Evolutionary conservation across 2,329 filamentous ascomycete species (phyloP).

Genomic region (Lecanicillium sp.): DNA sequence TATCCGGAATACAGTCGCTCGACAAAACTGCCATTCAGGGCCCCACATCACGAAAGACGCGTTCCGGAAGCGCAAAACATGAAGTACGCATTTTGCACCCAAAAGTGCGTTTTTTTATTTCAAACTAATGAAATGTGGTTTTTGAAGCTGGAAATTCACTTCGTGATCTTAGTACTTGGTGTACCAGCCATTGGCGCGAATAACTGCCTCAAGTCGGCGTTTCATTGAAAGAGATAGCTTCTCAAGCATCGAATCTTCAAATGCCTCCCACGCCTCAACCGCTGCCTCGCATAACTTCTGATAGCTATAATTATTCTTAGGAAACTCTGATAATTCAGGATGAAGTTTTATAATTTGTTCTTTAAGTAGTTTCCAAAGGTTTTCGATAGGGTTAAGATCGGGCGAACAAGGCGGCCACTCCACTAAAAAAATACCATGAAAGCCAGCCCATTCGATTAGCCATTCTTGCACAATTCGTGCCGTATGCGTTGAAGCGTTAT

Average conservation of each 20-base stretch:
- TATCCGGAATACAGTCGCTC: no score
- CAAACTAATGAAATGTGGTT: no score
- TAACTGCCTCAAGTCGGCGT: background rate
- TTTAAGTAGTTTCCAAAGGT: conserved; percentile 3
- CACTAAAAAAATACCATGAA: conserved; percentile 1
- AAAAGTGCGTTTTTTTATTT: no score
- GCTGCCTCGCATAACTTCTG: conserved; percentile 4
- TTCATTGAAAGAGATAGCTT: conserved; percentile 5
- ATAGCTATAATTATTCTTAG: conserved; percentile 1
- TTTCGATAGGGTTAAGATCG: conserved; percentile 2
- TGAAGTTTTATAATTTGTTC: conserved; percentile 2
- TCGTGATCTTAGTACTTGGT: conserved; percentile 5
- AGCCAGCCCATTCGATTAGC: background rate
- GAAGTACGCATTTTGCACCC: no score
- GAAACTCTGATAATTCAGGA: conserved; percentile 1
- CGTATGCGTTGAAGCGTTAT: background rate
- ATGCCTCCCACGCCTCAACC: conserved; percentile 4
- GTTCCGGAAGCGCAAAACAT: no score
- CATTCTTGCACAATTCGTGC: background rate
- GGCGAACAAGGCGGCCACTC: conserved; percentile 4
- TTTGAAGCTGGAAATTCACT: no score
- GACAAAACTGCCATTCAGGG: no score
- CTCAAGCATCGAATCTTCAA: conserved; percentile 7
- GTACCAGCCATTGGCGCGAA: conserved; percentile 2
- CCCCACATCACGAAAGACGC: no score